Conservation (phyloP, 805 yeast genomes). For the Wickerhamomyces tratensis region DNA sequence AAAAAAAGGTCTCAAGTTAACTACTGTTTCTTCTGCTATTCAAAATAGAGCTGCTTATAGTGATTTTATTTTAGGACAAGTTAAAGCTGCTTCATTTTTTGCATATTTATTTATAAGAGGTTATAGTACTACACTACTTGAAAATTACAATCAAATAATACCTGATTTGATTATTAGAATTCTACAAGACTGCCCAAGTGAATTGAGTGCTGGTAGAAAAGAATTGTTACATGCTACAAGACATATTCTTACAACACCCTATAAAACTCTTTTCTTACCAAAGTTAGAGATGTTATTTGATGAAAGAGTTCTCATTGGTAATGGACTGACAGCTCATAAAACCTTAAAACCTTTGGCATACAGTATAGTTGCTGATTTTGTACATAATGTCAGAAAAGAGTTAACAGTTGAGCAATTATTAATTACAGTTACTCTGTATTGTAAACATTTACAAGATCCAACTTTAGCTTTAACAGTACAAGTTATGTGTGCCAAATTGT, state of each 20-base stretch:
- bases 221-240: slow-evolving; percentile 90
- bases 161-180: slow-evolving; percentile 84
- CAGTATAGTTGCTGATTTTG: slow-evolving; percentile 90
- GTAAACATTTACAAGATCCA: slow-evolving; percentile 71
- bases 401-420: slow-evolving; percentile 76
- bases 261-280: slow-evolving; percentile 72
- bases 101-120: slow-evolving; percentile 89
- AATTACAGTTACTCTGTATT: slow-evolving; percentile 77
- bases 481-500: slow-evolving; percentile 89
- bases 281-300: slow-evolving; percentile 80
- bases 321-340: slow-evolving; percentile 85
- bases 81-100: slow-evolving; percentile 89
- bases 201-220: slow-evolving; percentile 81
- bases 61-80: slow-evolving; percentile 87
- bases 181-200: slow-evolving; percentile 93
- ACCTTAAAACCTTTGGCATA: slow-evolving; percentile 89
- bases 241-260: slow-evolving; percentile 88
- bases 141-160: slow-evolving; percentile 46
- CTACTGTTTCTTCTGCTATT: slow-evolving; percentile 68
- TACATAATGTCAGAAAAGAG: slow-evolving; percentile 84
- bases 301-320: slow-evolving; percentile 82
- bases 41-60: slow-evolving; percentile 72
- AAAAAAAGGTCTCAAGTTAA: slow-evolving; percentile 45
- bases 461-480: slow-evolving; percentile 83
- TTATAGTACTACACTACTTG: slow-evolving; percentile 56